These are phyloP conservation scores for Coleophoma crateriformis DNA, from an alignment of 2,329 filamentous ascomycete species.

Conservation along the genomic window DNA sequence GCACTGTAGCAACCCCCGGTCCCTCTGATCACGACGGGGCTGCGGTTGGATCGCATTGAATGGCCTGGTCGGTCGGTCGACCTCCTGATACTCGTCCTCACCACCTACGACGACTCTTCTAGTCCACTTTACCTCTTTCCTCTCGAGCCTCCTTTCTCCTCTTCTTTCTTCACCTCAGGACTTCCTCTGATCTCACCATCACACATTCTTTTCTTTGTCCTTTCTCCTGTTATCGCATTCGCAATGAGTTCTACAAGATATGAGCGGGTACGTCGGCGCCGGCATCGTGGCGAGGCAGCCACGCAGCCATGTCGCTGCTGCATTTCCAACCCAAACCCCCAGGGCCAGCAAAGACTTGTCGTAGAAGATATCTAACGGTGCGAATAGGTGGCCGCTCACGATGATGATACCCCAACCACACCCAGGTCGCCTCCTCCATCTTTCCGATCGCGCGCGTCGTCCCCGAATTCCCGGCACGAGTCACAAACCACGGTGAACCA, in stretches of 20 bases:
- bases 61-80: not conserved
- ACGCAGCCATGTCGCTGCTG: not conserved
- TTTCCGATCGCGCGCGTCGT: conserved; percentile 80
- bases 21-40: too few relatives aligned
- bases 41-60: too few relatives aligned
- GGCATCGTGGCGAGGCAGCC: too few relatives aligned
- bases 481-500: conserved; percentile 55
- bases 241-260: conserved; percentile 35
- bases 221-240: conserved; percentile 6
- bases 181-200: conserved; percentile 6
- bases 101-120: not conserved
- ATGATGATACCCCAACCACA: conserved; percentile 39
- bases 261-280: conserved; percentile 43
- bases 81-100: not conserved
- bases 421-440: conserved; percentile 65
- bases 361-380: not conserved
- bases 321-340: conserved; percentile 12
- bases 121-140: not conserved
- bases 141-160: conserved; percentile 6
- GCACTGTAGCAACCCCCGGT: too few relatives aligned
- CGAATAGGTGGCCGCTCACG: conserved; percentile 49
- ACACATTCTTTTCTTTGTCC: conserved; percentile 17
- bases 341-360: not conserved
- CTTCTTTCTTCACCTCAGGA: conserved; percentile 12
- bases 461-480: conserved; percentile 44